A percentile compares a stretch with the other conserved stretches of the same genome.
These are phyloP conservation scores for Pichia sorboxylosa DNA, from an alignment of 1,139 yeast species.

Conservation along the genomic window DNA sequence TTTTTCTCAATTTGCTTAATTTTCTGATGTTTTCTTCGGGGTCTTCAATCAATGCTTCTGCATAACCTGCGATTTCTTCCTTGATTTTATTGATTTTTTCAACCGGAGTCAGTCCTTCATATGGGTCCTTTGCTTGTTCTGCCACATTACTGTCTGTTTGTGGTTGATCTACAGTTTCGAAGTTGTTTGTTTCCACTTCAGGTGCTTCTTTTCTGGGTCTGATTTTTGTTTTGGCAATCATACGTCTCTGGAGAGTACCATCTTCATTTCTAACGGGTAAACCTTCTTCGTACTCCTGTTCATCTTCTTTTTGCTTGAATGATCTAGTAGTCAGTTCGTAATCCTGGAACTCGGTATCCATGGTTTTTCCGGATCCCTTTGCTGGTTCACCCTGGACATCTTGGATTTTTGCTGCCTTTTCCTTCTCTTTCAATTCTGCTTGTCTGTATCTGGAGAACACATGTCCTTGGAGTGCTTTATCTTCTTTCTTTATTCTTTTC, in stretches of 20 bases:
- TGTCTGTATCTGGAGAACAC: no score
- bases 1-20: slow-evolving; percentile 57
- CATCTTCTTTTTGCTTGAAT: slow-evolving; percentile 23
- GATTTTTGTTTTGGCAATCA: slow-evolving; percentile 23
- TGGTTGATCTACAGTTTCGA: slow-evolving; percentile 14
- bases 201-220: slow-evolving; percentile 4
- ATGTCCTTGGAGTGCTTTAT: no score
- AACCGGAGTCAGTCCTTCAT: slow-evolving; percentile 41
- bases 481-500: no score
- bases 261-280: slow-evolving; percentile 69
- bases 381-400: slow-evolving; percentile 14
- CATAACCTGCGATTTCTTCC: slow-evolving; percentile 76
- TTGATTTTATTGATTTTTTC: slow-evolving; percentile 52
- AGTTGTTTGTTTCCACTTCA: slow-evolving; percentile 17
- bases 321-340: slow-evolving; percentile 54
- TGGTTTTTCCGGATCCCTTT: no score
- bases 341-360: slow-evolving; percentile 37
- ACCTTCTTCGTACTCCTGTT: slow-evolving; percentile 46
- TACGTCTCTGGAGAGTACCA: slow-evolving; percentile 60
- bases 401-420: slow-evolving; percentile 24
- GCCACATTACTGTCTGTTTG: slow-evolving; percentile 17
- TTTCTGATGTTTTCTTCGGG: slow-evolving; percentile 76
- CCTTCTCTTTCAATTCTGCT: slow-evolving; percentile 2
- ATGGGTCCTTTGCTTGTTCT: slow-evolving; percentile 30
- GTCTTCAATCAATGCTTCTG: slow-evolving; percentile 69